These are phyloP conservation scores for Delphinella strobiligena DNA, from an alignment of 2,329 filamentous ascomycete species.

Conservation along the genomic window DNA sequence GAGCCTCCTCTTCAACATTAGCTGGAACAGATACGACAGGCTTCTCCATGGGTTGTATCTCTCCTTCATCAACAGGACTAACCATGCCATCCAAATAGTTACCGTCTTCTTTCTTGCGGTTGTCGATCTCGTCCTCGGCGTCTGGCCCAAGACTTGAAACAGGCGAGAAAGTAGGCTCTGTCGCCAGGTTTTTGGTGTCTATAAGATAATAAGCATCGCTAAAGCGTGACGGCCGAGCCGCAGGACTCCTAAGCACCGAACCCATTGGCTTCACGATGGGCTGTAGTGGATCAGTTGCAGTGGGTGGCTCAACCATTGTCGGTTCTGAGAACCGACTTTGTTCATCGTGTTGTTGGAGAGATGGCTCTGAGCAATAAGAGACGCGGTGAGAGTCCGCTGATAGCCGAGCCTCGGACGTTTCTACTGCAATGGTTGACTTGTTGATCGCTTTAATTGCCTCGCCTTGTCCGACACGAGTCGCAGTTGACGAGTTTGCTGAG, in stretches of 20 bases:
- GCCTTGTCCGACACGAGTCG: too few relatives aligned
- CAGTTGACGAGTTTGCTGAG: too few relatives aligned
- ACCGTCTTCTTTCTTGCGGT: not conserved
- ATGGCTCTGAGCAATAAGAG: not conserved
- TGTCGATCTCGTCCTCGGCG: not conserved
- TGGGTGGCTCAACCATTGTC: not conserved
- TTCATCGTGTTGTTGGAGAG: not conserved
- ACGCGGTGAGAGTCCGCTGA: not conserved
- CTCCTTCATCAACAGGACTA: not conserved
- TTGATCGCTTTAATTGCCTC: not conserved
- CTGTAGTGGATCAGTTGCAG: not conserved
- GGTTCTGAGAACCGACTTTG: too few relatives aligned
- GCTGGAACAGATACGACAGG: too few relatives aligned
- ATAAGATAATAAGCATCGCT: not conserved
- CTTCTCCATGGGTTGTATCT: not conserved
- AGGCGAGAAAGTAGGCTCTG: not conserved
- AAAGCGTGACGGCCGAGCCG: not conserved
- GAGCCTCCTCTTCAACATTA: too few relatives aligned
- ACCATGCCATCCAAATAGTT: not conserved
- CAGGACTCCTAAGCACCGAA: not conserved
- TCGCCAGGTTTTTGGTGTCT: not conserved
- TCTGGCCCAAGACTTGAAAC: not conserved
- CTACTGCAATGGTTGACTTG: not conserved
- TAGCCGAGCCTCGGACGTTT: not conserved
- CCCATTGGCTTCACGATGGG: not conserved